These are phyloP conservation scores for Gracilaria domingensis DNA, from an alignment of 23 red algal genomes.

Conservation along the genomic window DNA sequence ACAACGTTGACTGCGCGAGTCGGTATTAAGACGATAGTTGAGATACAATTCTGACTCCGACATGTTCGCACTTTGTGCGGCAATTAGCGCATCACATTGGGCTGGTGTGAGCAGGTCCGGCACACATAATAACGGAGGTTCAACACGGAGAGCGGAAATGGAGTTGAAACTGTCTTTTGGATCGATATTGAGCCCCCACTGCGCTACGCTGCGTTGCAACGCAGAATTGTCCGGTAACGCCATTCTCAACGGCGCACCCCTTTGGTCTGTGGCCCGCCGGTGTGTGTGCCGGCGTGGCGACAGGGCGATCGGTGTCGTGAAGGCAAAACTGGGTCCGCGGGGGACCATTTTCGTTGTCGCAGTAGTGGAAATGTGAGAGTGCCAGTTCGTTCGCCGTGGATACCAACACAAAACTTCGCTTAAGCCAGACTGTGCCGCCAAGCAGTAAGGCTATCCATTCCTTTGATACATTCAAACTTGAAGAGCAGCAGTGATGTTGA, in stretches of 20 bases:
- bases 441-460: too few relatives aligned
- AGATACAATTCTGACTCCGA: conserved; percentile 71
- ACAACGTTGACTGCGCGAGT: conserved; percentile 15
- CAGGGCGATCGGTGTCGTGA: not conserved
- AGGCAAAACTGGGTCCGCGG: not conserved
- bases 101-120: conserved; percentile 43
- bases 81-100: conserved; percentile 54
- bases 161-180: not conserved
- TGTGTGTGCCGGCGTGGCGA: not conserved
- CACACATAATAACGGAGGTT: conserved; percentile 37
- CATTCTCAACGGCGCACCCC: not conserved
- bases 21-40: conserved; percentile 72
- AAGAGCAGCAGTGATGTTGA: too few relatives aligned
- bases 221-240: not conserved
- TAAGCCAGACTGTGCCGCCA: too few relatives aligned
- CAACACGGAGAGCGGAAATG: not conserved
- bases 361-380: too few relatives aligned
- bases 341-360: not conserved
- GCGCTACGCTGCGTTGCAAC: not conserved
- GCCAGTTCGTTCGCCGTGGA: too few relatives aligned
- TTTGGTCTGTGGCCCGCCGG: not conserved
- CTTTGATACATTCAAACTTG: too few relatives aligned
- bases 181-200: conserved; percentile 21
- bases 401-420: too few relatives aligned
- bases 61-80: conserved; percentile 1